Conservation (phyloP, 495 filamentous ascomycete species). For the Haplographium delicatum region DNA sequence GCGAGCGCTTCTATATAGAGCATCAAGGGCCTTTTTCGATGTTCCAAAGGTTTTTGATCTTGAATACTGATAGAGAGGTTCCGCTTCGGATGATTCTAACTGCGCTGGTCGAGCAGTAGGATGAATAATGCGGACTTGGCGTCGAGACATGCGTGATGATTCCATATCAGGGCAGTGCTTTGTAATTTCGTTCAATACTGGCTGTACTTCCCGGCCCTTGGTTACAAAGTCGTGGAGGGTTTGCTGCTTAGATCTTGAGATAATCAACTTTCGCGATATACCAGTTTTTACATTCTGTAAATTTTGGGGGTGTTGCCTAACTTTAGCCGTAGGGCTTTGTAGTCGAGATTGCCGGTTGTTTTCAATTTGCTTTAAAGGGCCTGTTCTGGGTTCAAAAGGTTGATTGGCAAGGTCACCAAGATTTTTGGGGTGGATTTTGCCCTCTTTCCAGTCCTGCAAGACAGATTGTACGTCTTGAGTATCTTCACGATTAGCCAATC, state of each 20-base stretch:
- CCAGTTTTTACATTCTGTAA: slow-evolving; percentile 22
- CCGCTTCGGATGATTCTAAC: slow-evolving; percentile 37
- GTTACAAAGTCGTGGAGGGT: slow-evolving; percentile 14
- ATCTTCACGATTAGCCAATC: slow-evolving; percentile 64
- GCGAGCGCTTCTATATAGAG: slow-evolving; percentile 32
- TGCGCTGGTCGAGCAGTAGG: slow-evolving; percentile 37
- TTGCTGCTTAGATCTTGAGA: slow-evolving; percentile 5
- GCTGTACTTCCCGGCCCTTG: neutral
- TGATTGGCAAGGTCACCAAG: neutral
- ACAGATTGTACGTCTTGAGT: slow-evolving; percentile 67
- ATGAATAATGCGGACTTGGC: no score
- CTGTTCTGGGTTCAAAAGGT: neutral
- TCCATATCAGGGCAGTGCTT: no score
- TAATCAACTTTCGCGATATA: slow-evolving; percentile 4
- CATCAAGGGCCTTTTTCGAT: slow-evolving; percentile 43
- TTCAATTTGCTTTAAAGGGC: slow-evolving; percentile 8
- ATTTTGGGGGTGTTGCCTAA: slow-evolving; percentile 10
- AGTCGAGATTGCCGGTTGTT: slow-evolving; percentile 18
- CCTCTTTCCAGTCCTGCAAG: slow-evolving; percentile 71
- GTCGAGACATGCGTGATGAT: no score
- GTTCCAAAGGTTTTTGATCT: slow-evolving; percentile 28
- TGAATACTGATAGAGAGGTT: slow-evolving; percentile 20
- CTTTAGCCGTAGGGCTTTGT: slow-evolving; percentile 8
- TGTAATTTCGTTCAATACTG: no score
- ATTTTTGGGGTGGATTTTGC: slow-evolving; percentile 43